Base-by-base conservation (phyloP, 2,329 filamentous ascomycete genomes). In the Fusarium sp. region DNA sequence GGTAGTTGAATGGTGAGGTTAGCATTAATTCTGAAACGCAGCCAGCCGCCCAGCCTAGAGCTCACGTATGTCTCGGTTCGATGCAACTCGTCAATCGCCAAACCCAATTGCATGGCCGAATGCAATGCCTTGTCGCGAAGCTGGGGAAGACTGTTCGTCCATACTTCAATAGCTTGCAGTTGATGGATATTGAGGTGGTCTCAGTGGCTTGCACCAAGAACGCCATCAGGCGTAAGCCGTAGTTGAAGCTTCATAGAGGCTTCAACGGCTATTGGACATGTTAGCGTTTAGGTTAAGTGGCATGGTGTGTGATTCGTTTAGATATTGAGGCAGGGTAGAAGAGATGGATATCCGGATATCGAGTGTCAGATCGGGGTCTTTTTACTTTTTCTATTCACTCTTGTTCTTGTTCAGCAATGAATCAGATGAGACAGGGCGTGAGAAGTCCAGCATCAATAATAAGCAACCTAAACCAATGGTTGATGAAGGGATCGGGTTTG, bases 11-110 rank as follows among this genome's bases (percentile, higher is more conserved):
- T 65, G 51, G 67, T 53, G 45, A 68, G 42, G 34, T 46, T 41
- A 44, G 57, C 47, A 46, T 57, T 32, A 14, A 16, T 32, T 67
- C 46, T 53, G 62, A 70, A 70, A 70, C 67, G 41, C 44, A 32
- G 51, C 40, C 52, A 55, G 58, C 55, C 37, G 34, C 32, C 49
- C 49, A 53, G 49, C 49, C 49, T 29, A 53, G 13, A 53, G 49
- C 57, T 70, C 67, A 66, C 58, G 60, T 61, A 64, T 75, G 72
- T 74, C 72, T 73, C 65, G 58, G 53, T 47, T 67, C 66, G 57
- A 61, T 40, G 62, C 56, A 52, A 56, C 56, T 60, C 47, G 41
- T 53, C 45, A 59, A 24, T 29, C 53, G n/a, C 37, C 29, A 61
- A 57, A 46, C 48, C 66, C 67, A 69, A 72, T 72, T 32, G 42